Conservation (phyloP, 108 stramenopile species). For the Heterococcus sp. region DNA sequence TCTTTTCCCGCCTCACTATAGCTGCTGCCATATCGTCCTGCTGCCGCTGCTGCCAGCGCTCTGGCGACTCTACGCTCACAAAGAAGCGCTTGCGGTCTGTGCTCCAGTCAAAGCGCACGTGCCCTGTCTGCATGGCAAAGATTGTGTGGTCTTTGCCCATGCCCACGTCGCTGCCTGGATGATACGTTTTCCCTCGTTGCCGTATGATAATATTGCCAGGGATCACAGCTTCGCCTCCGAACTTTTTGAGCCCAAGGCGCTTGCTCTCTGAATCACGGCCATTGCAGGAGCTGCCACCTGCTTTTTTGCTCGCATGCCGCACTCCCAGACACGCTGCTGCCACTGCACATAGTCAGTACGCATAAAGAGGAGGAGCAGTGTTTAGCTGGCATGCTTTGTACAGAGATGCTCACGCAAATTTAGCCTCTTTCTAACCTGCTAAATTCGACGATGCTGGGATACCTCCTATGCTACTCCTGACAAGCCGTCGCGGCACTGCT, state of each 20-base stretch:
- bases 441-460: too few relatives aligned
- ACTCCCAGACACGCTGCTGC: background rate
- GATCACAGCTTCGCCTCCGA: conserved; percentile 67
- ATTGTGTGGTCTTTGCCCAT: conserved; percentile 74
- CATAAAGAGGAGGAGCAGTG: too few relatives aligned
- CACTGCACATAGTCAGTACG: background rate
- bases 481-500: too few relatives aligned
- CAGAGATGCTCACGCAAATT: too few relatives aligned
- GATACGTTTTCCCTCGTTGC: conserved; percentile 84
- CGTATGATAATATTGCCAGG: conserved; percentile 91
- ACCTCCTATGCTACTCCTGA: too few relatives aligned
- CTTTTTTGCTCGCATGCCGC: conserved; percentile 81
- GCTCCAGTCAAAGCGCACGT: conserved; percentile 65
- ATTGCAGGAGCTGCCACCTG: conserved; percentile 87
- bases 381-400: too few relatives aligned
- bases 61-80: background rate
- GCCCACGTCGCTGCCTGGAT: conserved; percentile 77
- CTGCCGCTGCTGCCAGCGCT: background rate
- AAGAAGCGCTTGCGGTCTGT: conserved; percentile 20
- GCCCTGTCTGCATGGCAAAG: conserved; percentile 73
- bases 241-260: conserved; percentile 89
- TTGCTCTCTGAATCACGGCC: conserved; percentile 88
- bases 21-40: background rate
- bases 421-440: too few relatives aligned
- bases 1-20: background rate